Conservation (phyloP, 2,329 filamentous ascomycete species). For the Fusarium subglutinans region DNA sequence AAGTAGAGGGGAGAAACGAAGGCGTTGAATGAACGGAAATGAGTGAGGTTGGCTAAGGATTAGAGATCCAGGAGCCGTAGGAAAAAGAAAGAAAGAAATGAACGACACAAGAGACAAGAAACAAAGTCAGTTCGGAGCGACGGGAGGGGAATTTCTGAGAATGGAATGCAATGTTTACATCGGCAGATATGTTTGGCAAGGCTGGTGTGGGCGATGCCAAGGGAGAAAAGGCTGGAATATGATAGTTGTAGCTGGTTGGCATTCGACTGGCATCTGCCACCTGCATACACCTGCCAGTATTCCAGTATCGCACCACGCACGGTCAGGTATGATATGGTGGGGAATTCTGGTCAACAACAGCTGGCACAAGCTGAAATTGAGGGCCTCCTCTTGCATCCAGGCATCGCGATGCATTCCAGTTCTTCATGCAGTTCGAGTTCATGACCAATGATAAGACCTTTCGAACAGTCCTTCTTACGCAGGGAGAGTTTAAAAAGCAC, state of each 20-base stretch:
- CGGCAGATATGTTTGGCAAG: conserved; percentile 37
- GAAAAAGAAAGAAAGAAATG: conserved; percentile 1
- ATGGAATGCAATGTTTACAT: conserved; percentile 47
- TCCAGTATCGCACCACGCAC: conserved; percentile 6
- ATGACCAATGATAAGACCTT: conserved; percentile 13
- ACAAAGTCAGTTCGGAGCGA: conserved; percentile 25
- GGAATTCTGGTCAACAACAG: conserved; percentile 23
- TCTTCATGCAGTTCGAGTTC: conserved; percentile 6
- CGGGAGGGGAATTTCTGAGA: conserved; percentile 5
- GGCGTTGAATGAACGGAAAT: background rate
- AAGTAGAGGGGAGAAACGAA: conserved; percentile 27
- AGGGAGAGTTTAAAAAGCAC: conserved; percentile 21
- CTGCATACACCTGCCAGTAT: conserved; percentile 32
- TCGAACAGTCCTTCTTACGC: conserved; percentile 4
- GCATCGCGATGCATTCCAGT: conserved; percentile 45
- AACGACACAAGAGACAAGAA: conserved; percentile 26
- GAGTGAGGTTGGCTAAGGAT: conserved; percentile 14
- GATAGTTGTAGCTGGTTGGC: conserved; percentile 29
- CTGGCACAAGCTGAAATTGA: conserved; percentile 22
- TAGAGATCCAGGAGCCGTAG: conserved; percentile 11
- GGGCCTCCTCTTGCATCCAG: conserved; percentile 10
- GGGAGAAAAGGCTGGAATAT: conserved; percentile 35
- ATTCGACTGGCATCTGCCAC: conserved; percentile 39
- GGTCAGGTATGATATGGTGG: conserved; percentile 25
- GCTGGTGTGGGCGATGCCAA: conserved; percentile 31